Evolutionary conservation across 2,329 filamentous ascomycete genomes (phyloP).

Genomic region (Colletotrichum sp.): DNA sequence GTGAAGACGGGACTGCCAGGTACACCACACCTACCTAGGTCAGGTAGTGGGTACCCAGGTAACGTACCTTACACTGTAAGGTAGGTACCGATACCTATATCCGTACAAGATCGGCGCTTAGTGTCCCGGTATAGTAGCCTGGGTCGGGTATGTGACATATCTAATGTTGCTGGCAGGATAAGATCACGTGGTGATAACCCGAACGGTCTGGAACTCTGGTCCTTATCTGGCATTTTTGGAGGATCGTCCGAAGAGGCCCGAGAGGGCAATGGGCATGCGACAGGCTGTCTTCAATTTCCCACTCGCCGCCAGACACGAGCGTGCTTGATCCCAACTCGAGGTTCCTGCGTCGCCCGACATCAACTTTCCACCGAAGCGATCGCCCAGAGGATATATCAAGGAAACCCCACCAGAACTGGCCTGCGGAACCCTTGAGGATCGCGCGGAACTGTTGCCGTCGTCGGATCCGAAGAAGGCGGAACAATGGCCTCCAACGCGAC

Average conservation of each 20-base stretch:
- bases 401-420: neutral
- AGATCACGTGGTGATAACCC: conserved; percentile 8
- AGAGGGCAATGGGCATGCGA: neutral
- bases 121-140: neutral
- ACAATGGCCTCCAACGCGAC: conserved; percentile 13
- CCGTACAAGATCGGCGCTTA: neutral
- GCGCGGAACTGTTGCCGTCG: neutral
- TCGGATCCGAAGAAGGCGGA: neutral
- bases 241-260: neutral
- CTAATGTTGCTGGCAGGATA: neutral
- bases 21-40: neutral
- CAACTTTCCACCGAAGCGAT: neutral
- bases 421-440: neutral
- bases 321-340: neutral
- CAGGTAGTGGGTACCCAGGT: neutral
- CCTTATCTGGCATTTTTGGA: conserved; percentile 11
- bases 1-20: neutral
- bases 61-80: too few species aligned
- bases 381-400: neutral
- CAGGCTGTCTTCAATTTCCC: conserved; percentile 8
- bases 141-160: neutral
- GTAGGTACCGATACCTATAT: neutral
- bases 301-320: neutral
- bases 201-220: neutral
- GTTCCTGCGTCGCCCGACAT: neutral